Percentiles rank a stretch among this genome's conserved stretches.
phyloP scores from a whole-genome alignment of 352 stramenopile species.

The Pythium guiyangense region DNA sequence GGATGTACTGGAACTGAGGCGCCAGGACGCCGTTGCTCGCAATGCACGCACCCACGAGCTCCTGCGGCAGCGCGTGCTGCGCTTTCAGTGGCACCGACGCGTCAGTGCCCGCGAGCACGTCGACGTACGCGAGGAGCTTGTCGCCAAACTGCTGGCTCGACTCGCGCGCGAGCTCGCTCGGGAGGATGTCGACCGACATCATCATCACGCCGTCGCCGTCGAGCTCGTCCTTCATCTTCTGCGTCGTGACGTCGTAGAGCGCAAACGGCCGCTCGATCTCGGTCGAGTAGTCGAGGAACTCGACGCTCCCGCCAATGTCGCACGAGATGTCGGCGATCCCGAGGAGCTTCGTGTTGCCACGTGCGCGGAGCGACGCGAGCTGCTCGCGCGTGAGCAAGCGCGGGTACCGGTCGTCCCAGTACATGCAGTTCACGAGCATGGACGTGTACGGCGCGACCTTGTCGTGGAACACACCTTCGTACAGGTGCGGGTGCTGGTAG shows the following conservation, averaged over 20 bases:
- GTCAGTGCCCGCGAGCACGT: slow-evolving; percentile 46
- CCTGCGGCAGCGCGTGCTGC: slow-evolving; percentile 57
- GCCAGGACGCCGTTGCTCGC: slow-evolving; percentile 84
- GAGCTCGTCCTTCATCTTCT: slow-evolving; percentile 67
- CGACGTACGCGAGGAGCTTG: slow-evolving; percentile 86
- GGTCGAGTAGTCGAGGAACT: slow-evolving; percentile 92
- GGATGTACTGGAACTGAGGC: slow-evolving; percentile 90
- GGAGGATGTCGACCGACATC: slow-evolving; percentile 95
- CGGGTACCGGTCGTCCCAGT: slow-evolving; percentile 94
- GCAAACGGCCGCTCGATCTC: slow-evolving; percentile 94
- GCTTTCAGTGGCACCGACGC: slow-evolving; percentile 45
- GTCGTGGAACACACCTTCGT: slow-evolving; percentile 90
- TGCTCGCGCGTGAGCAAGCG: slow-evolving; percentile 91
- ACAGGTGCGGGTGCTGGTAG: slow-evolving; percentile 87
- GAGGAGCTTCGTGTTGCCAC: slow-evolving; percentile 80
- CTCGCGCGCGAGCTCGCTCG: slow-evolving; percentile 92
- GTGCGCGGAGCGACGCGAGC: slow-evolving; percentile 60
- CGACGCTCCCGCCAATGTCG: slow-evolving; percentile 92
- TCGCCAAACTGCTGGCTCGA: slow-evolving; percentile 95
- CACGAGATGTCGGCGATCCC: slow-evolving; percentile 95
- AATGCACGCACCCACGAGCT: slow-evolving; percentile 89
- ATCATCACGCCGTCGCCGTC: slow-evolving; percentile 86
- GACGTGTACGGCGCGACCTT: slow-evolving; percentile 87
- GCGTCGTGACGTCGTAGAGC: slow-evolving; percentile 79
- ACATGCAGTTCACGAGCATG: slow-evolving; percentile 95